Conservation (phyloP, 306 rosid genomes). For the Rosa persica region DNA sequence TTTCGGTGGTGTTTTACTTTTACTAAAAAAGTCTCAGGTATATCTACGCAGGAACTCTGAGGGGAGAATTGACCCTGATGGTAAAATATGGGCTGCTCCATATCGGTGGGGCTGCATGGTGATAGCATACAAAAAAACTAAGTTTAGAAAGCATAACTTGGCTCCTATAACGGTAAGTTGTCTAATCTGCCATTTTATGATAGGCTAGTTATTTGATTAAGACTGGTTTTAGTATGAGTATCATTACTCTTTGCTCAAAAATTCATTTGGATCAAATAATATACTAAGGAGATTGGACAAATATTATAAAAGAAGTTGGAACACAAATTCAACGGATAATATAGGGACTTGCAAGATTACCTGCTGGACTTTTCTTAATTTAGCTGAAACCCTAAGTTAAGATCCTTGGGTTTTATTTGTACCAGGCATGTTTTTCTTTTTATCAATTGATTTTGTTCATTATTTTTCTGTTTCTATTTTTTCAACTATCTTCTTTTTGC, state of each 20-base stretch:
- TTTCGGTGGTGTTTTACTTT: background rate
- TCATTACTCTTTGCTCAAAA: background rate
- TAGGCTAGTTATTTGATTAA: background rate
- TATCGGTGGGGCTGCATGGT: constrained; percentile 96
- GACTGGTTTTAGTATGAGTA: background rate
- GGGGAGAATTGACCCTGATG: constrained; percentile 71
- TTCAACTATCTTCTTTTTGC: constrained; percentile 1
- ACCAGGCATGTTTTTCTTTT: background rate
- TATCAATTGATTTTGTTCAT: background rate
- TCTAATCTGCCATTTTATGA: background rate
- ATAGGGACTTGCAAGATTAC: background rate
- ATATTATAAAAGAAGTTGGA: background rate
- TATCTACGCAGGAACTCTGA: constrained; percentile 79
- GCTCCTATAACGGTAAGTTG: constrained; percentile 64
- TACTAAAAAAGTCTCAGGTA: constrained; percentile 61
- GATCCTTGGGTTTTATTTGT: background rate
- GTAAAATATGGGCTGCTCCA: constrained; percentile 86
- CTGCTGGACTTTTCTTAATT: background rate
- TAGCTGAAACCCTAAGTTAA: background rate
- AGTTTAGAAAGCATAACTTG: constrained; percentile 70
- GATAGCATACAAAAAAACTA: constrained; percentile 82
- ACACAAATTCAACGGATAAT: background rate
- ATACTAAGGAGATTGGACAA: background rate
- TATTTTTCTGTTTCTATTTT: background rate
- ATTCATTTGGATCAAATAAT: background rate